Conservation (phyloP, 169 alveolate genomes). For the Cryptosporidium felis region DNA sequence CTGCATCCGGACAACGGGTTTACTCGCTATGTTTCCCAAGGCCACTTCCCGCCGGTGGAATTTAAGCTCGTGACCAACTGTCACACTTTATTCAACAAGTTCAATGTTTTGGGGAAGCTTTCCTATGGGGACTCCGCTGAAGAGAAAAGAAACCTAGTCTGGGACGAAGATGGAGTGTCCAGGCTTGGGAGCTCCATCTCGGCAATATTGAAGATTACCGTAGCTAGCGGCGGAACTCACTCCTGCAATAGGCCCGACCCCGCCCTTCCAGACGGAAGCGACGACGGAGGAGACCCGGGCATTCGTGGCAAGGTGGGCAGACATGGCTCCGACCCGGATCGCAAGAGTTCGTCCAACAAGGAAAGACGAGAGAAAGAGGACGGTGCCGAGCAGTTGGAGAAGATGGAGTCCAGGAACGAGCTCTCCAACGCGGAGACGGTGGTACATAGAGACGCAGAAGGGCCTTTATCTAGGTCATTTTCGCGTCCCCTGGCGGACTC, state of each 20-base stretch:
- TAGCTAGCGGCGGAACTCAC: neutral
- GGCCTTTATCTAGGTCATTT: too few relatives aligned
- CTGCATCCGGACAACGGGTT: conserved; percentile 58
- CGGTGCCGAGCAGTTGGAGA: conserved; percentile 16
- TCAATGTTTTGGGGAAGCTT: conserved; percentile 29
- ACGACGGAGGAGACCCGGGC: too few relatives aligned
- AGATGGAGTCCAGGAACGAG: neutral
- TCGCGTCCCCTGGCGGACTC: too few relatives aligned
- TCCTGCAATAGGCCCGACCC: too few relatives aligned
- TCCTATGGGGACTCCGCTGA: neutral
- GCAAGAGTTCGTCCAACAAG: too few relatives aligned
- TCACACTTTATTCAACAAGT: conserved; percentile 16
- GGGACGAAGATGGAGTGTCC: conserved; percentile 17
- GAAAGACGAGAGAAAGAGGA: neutral
- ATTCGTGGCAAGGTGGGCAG: too few relatives aligned
- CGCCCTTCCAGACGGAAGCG: too few relatives aligned
- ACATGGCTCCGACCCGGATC: too few relatives aligned
- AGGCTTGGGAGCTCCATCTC: neutral
- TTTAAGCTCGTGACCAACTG: conserved; percentile 28
- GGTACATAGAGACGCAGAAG: too few relatives aligned
- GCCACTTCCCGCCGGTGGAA: neutral
- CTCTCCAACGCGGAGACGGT: too few relatives aligned
- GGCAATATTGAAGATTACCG: neutral
- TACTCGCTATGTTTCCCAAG: conserved; percentile 17
- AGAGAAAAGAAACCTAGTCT: neutral